Evolutionary conservation across 306 rosid genomes (phyloP).

Genomic region (Quercus alba): DNA sequence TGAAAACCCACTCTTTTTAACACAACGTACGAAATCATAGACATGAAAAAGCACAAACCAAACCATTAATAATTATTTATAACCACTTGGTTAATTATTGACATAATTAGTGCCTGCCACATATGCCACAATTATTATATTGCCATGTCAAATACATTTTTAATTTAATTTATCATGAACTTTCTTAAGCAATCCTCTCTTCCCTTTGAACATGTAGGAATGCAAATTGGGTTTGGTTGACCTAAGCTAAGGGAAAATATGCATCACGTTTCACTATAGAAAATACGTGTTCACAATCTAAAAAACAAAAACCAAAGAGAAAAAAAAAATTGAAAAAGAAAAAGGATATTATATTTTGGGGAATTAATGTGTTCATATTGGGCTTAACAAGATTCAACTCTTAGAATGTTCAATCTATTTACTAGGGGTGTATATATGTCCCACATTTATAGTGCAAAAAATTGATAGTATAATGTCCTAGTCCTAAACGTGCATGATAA

Average conservation of each 20-base stretch:
- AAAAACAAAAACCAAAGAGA: neutral
- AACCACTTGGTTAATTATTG: constrained; percentile 15
- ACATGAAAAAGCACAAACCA: neutral
- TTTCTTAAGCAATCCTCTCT: neutral
- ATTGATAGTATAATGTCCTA: neutral
- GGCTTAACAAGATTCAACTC: neutral
- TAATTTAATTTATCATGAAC: constrained; percentile 8
- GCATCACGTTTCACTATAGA: neutral
- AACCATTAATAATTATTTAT: neutral
- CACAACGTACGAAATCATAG: neutral
- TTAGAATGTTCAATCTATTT: neutral
- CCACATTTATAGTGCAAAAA: constrained; percentile 4
- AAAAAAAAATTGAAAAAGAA: too few species aligned
- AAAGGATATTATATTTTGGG: neutral
- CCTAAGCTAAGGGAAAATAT: constrained; percentile 8
- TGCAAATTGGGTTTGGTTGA: constrained; percentile 23
- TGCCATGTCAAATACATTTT: constrained; percentile 25
- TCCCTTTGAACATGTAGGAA: constrained; percentile 18
- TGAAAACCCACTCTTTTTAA: neutral
- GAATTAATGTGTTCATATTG: neutral
- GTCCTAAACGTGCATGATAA: neutral
- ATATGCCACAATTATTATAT: constrained; percentile 27
- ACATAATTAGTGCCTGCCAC: constrained; percentile 26
- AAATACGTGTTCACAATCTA: constrained; percentile 1
- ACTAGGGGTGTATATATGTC: neutral